Evolutionary conservation across 1,284 basidiomycete genomes (phyloP).

Genomic region (Fomitopsis palustris): DNA sequence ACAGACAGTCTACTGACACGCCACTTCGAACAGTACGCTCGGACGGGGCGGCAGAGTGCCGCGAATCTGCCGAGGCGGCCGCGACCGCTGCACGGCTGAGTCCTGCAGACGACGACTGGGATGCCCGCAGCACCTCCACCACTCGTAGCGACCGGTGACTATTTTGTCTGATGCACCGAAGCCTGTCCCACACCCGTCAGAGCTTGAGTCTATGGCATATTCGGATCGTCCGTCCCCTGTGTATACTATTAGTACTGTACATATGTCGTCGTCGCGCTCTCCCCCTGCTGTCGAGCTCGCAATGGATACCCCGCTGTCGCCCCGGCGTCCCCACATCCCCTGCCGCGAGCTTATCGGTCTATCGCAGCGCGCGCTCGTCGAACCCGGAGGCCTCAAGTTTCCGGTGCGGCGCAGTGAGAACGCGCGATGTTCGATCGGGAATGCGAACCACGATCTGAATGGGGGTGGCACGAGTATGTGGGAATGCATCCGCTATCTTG

Average conservation of each 20-base stretch:
- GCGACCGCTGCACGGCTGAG: slow-evolving; percentile 25
- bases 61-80: slow-evolving; percentile 31
- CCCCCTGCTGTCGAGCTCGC: neutral
- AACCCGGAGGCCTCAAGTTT: slow-evolving; percentile 1
- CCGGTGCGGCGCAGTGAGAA: neutral
- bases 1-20: neutral
- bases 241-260: neutral
- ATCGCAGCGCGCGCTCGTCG: slow-evolving; percentile 2
- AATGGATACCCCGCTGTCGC: neutral
- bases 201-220: neutral
- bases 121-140: slow-evolving; percentile 26
- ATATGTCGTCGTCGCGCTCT: neutral
- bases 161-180: slow-evolving; percentile 8
- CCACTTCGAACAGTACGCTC: slow-evolving; percentile 57
- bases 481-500: neutral
- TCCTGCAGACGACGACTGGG: slow-evolving; percentile 29
- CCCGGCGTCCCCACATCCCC: neutral
- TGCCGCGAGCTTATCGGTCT: slow-evolving; percentile 4
- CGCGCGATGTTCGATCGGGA: neutral
- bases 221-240: neutral
- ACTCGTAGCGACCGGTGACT: slow-evolving; percentile 21
- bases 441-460: slow-evolving; percentile 1
- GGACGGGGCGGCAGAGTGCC: slow-evolving; percentile 76
- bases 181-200: neutral
- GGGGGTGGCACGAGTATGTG: neutral